Base-by-base conservation (phyloP, 352 stramenopile genomes). In the Phytophthora pinifolia region DNA sequence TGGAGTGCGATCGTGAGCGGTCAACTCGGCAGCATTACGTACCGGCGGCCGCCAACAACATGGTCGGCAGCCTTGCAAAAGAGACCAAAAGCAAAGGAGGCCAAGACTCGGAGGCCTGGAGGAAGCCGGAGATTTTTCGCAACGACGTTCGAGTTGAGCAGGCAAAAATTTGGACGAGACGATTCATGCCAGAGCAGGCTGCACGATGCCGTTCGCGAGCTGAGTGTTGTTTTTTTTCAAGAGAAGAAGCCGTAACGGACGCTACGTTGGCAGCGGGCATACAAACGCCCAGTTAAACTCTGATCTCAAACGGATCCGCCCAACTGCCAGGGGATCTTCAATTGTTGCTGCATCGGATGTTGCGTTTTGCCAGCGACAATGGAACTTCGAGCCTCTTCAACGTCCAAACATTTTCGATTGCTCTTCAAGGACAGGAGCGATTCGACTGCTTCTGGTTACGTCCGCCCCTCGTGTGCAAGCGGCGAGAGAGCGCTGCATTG, bases 201-300 rank as follows among this genome's bases (percentile, higher is more conserved):
- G 25, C 6, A 9, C 6, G 25, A 29, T 29, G 25, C 25, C n/a
- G n/a, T n/a, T n/a, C n/a, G n/a, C n/a, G n/a, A 29, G 25, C 5
- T 29, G 25, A 29, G 25, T 33, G 44, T 61, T 61, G 59, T 47
- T 58, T 61, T 63, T 47, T 58, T 58, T 29, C 34, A 31, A 7
- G 36, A 53, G 46, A 57, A 63, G 25, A 9, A 29, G 25, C 34
- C 30, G 32, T 51, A 57, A 46, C 55, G 20, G 34, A 45, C 36
- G 56, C 35, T 45, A 54, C 22, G 49, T 54, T 65, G 39, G 22
- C 25, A 18, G 17, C 20, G 13, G 25, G 0, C 46, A 43, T 52
- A 58, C 55, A 42, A 41, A 46, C 2, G 9, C 17, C 31, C 20
- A 57, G 29, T 48, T 49, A 53, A 59, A 59, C 30, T 44, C 55